Conservation (phyloP, 768 basidiomycete species). For the Pilatotrama ljubarskyi region DNA sequence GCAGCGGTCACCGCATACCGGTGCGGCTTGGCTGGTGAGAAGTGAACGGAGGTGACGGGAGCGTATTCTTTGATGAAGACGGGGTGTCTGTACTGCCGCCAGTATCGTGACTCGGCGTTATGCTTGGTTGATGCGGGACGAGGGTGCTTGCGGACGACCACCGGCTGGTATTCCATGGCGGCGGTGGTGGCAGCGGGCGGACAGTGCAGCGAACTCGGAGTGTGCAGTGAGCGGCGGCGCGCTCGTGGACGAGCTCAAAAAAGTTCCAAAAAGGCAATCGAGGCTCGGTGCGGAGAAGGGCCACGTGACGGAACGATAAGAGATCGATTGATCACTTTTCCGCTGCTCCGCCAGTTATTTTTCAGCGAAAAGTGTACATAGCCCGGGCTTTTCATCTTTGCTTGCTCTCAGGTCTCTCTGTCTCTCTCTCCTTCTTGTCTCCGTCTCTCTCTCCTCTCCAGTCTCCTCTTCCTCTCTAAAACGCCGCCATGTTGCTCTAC, state of each 20-base stretch:
- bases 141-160: conserved; percentile 59
- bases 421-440: conserved; percentile 11
- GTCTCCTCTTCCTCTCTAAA: conserved; percentile 21
- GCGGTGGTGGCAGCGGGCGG: background rate
- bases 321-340: conserved; percentile 32
- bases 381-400: conserved; percentile 7
- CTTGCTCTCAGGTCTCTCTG: conserved; percentile 17
- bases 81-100: conserved; percentile 85
- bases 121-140: conserved; percentile 61
- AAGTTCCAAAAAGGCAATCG: conserved; percentile 25
- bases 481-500: conserved; percentile 68
- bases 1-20: conserved; percentile 95
- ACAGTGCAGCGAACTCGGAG: background rate
- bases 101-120: conserved; percentile 75
- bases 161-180: conserved; percentile 80
- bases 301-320: conserved; percentile 31
- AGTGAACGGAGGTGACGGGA: conserved; percentile 92
- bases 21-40: conserved; percentile 84
- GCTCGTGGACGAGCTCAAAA: conserved; percentile 12
- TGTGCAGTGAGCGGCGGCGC: background rate
- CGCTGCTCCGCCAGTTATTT: conserved; percentile 18
- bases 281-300: conserved; percentile 14
- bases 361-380: conserved; percentile 21
- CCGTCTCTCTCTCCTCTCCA: conserved; percentile 23
- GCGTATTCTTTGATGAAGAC: conserved; percentile 98